Evolutionary conservation across 192 early-diverging fungal species (phyloP).

Genomic region (Backusella morwellensis): DNA sequence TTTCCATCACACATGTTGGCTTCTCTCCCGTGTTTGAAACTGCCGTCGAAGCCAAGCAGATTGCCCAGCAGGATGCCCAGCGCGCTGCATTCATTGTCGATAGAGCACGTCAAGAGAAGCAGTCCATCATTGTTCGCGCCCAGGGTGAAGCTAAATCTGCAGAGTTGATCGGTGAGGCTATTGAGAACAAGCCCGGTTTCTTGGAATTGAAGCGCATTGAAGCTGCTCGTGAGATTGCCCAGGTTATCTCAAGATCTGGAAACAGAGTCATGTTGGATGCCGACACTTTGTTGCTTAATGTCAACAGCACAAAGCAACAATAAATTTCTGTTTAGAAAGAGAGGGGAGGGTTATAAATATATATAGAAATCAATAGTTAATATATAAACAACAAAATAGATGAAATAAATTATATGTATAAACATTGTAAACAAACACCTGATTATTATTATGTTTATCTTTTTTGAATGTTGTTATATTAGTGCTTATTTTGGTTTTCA

Average conservation of each 20-base stretch:
- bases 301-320: slow-evolving; percentile 38
- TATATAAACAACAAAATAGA: background rate
- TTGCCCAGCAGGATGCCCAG: slow-evolving; percentile 99
- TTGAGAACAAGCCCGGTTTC: slow-evolving; percentile 98
- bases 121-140: slow-evolving; percentile 94
- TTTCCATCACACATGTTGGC: slow-evolving; percentile 94
- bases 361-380: background rate
- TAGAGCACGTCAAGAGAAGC: slow-evolving; percentile 93
- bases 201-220: slow-evolving; percentile 90
- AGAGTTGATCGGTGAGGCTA: slow-evolving; percentile 92
- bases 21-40: slow-evolving; percentile 93
- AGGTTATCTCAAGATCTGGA: slow-evolving; percentile 73
- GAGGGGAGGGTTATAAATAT: background rate
- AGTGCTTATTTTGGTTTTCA: background rate
- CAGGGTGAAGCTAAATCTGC: slow-evolving; percentile 96
- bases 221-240: slow-evolving; percentile 91
- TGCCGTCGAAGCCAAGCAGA: slow-evolving; percentile 99
- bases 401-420: background rate
- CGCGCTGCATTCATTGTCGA: slow-evolving; percentile 94
- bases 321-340: background rate
- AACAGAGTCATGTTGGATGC: slow-evolving; percentile 93
- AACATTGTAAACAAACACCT: background rate
- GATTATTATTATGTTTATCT: background rate
- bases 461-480: background rate
- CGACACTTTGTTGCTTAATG: slow-evolving; percentile 91